phyloP scores from a whole-genome alignment of 2,329 filamentous ascomycete genomes.

The Paecilomyces formosus region DNA sequence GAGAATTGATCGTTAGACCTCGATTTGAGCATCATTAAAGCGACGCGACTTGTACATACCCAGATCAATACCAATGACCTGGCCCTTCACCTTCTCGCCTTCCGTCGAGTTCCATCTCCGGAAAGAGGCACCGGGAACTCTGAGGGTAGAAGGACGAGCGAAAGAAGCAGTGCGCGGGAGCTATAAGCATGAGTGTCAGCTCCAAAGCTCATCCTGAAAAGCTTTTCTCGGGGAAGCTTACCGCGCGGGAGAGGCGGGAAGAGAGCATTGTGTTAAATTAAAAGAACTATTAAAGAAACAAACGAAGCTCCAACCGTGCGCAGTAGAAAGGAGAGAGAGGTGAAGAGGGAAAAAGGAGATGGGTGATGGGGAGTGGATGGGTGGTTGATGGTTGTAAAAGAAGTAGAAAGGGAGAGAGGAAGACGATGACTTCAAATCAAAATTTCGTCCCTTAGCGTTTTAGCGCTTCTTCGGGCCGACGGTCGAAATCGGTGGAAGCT shows the following conservation, averaged over 20 bases:
- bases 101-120: conserved; percentile 46
- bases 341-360: conserved; percentile 12
- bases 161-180: conserved; percentile 70
- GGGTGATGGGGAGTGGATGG: conserved; percentile 21
- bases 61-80: conserved; percentile 97
- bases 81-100: conserved; percentile 79
- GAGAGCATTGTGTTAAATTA: conserved; percentile 56
- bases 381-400: conserved; percentile 8
- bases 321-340: conserved; percentile 12
- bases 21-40: background rate
- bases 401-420: conserved; percentile 10
- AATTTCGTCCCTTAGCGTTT: conserved; percentile 10
- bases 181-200: conserved; percentile 35
- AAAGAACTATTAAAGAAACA: conserved; percentile 29
- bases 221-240: conserved; percentile 40
- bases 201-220: conserved; percentile 8
- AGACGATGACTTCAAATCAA: conserved; percentile 9
- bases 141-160: conserved; percentile 60
- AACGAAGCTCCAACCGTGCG: conserved; percentile 5
- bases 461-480: conserved; percentile 6
- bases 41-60: conserved; percentile 50
- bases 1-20: background rate
- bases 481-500: conserved; percentile 31
- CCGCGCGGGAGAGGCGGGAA: conserved; percentile 65
- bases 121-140: conserved; percentile 66